Conservation (phyloP, 169 alveolate genomes). For the Cystoisospora suis region DNA sequence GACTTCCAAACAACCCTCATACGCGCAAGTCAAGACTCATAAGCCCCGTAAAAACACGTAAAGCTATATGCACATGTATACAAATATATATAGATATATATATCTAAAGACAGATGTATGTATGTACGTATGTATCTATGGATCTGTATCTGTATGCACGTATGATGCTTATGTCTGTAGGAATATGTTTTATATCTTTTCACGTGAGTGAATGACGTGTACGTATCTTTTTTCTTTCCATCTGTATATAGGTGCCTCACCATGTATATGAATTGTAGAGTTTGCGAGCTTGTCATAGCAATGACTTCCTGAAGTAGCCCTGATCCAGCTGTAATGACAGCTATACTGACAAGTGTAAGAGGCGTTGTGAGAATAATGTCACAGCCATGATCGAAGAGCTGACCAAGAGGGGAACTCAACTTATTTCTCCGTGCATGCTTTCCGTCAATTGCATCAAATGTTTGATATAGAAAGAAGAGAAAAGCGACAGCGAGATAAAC, state of each 20-base stretch:
- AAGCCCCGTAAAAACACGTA: background rate
- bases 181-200: background rate
- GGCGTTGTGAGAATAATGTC: constrained; percentile 79
- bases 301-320: constrained; percentile 47
- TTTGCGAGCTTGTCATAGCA: constrained; percentile 46
- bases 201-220: no score
- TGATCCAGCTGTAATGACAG: constrained; percentile 54
- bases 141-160: background rate
- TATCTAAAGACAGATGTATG: background rate
- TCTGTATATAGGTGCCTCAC: no score
- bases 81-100: background rate
- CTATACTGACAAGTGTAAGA: constrained; percentile 52
- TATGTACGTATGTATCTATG: background rate
- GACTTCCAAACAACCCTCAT: no score
- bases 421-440: constrained; percentile 88
- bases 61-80: background rate
- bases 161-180: background rate
- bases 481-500: constrained; percentile 42
- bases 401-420: constrained; percentile 86
- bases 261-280: constrained; percentile 51
- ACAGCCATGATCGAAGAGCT: constrained; percentile 91
- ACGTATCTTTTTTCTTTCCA: no score
- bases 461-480: constrained; percentile 68
- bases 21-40: no score
- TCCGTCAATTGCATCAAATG: constrained; percentile 91